Evolutionary conservation across 257 asterid genomes (phyloP), one percentile per base, ranked within the genome.

Genomic region (Ophiorrhiza pumila): DNA sequence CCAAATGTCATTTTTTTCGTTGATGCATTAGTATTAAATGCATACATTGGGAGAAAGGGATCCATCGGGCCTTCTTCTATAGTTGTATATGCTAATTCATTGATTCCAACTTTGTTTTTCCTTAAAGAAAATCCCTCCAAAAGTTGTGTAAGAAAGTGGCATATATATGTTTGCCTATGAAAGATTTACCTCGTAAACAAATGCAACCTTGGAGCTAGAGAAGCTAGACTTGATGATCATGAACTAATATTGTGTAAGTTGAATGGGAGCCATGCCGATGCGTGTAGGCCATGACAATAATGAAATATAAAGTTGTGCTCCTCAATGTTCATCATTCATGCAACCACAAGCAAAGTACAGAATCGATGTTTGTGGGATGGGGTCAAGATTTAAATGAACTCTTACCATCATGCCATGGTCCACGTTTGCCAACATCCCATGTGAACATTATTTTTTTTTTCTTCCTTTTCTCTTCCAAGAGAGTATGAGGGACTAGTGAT

Each of bases 291-390:
- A 89, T 78, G 66, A 70, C 56, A 57, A 41, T 11, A 47, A 37
- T 62, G 7, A 62, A 59, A 7, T 35, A 47, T 76, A 71, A 75
- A 43, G 57, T 37, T 64, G 82, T 77, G 82, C 53, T 46, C 53
- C 39, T 47, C 57, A 74, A 69, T 27, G 77, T 79, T 82, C 65
- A 85, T 81, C 61, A 80, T 82, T 61, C 87, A 78, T 68, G 84
- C 58, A 79, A 71, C 75, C 82, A 71, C 80, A 86, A 84, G 82
- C 87, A 84, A 88, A 77, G 73, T 73, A 75, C 76, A 79, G 64
- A 74, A 50, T 70, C 46, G 69, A 79, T 74, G 79, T 79, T 45
- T 73, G 49, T 67, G 66, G 67, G 67, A 71, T 70, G 72, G 79
- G 79, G 82, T 79, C 81, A 37, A 71, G 66, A 25, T 70, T 72